Evolutionary conservation across 2,329 filamentous ascomycete species (phyloP).

Genomic region (Sphaerulina musiva): DNA sequence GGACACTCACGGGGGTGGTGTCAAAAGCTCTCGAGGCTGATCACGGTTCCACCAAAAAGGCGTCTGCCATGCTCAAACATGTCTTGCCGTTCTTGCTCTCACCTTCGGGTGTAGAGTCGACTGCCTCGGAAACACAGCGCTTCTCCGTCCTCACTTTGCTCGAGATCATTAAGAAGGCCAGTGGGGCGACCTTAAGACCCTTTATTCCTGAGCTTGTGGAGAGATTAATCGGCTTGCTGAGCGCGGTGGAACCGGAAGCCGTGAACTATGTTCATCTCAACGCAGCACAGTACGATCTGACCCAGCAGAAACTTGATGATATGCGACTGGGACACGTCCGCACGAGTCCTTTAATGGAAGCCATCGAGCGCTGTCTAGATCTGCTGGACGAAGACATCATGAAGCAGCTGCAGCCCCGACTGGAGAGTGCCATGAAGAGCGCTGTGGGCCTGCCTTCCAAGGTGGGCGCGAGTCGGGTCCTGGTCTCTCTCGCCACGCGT

Average conservation of each 20-base stretch:
- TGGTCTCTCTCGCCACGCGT: slow-evolving; percentile 77
- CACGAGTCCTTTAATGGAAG: slow-evolving; percentile 82
- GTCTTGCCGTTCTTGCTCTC: slow-evolving; percentile 88
- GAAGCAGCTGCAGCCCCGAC: slow-evolving; percentile 60
- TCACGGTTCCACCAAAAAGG: slow-evolving; percentile 57
- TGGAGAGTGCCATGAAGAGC: slow-evolving; percentile 74
- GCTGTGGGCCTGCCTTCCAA: slow-evolving; percentile 91
- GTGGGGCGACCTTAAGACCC: slow-evolving; percentile 65
- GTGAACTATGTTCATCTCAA: slow-evolving; percentile 92
- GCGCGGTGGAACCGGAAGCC: slow-evolving; percentile 78
- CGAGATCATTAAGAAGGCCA: slow-evolving; percentile 81
- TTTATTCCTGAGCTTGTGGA: slow-evolving; percentile 79
- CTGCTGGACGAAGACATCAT: slow-evolving; percentile 74
- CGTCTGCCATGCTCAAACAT: slow-evolving; percentile 72
- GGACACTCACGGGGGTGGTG: slow-evolving; percentile 75
- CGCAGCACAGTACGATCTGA: slow-evolving; percentile 74
- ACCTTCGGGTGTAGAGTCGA: slow-evolving; percentile 79
- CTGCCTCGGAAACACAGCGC: slow-evolving; percentile 75
- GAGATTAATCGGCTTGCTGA: slow-evolving; percentile 72
- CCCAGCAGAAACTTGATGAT: slow-evolving; percentile 83
- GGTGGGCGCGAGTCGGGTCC: slow-evolving; percentile 77
- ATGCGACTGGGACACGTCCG: slow-evolving; percentile 74
- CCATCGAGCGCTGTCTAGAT: slow-evolving; percentile 82
- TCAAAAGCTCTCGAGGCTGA: slow-evolving; percentile 80
- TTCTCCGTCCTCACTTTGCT: slow-evolving; percentile 77